Conservation (phyloP, 2,329 filamentous ascomycete genomes). For the Chaetomiaceae sp. region DNA sequence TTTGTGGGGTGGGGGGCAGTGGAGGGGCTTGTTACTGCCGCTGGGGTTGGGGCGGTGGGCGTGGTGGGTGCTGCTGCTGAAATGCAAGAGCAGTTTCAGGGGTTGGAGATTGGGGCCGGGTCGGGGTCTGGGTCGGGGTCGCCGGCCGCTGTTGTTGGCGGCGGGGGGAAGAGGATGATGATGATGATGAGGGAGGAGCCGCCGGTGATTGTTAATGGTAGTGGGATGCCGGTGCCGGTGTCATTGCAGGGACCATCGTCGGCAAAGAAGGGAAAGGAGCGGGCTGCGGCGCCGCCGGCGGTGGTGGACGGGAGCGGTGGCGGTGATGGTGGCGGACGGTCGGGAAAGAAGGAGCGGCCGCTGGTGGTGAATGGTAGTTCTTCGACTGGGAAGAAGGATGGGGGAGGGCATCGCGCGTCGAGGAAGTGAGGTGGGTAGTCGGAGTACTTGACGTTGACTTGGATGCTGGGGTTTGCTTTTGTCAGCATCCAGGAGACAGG, state of each 20-base stretch:
- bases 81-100: no score
- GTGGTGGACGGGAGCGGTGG: no score
- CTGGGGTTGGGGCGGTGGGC: not conserved
- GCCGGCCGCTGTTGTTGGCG: not conserved
- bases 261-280: no score
- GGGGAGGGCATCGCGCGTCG: not conserved
- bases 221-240: no score
- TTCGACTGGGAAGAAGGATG: not conserved
- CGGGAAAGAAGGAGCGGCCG: constrained; percentile 1
- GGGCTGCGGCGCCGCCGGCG: no score
- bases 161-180: not conserved
- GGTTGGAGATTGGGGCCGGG: no score
- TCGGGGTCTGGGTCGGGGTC: not conserved
- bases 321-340: constrained; percentile 4
- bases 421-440: not conserved
- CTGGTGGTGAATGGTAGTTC: constrained; percentile 14
- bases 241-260: no score
- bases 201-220: constrained; percentile 19
- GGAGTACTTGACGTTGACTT: no score
- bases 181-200: constrained; percentile 7
- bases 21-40: not conserved
- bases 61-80: not conserved
- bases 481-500: no score
- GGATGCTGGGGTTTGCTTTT: no score
- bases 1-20: not conserved